Percentiles rank a stretch among this genome's conserved stretches.
Evolutionary conservation across 768 basidiomycete species (phyloP).

Genomic region (Coprinellus micaceus): DNA sequence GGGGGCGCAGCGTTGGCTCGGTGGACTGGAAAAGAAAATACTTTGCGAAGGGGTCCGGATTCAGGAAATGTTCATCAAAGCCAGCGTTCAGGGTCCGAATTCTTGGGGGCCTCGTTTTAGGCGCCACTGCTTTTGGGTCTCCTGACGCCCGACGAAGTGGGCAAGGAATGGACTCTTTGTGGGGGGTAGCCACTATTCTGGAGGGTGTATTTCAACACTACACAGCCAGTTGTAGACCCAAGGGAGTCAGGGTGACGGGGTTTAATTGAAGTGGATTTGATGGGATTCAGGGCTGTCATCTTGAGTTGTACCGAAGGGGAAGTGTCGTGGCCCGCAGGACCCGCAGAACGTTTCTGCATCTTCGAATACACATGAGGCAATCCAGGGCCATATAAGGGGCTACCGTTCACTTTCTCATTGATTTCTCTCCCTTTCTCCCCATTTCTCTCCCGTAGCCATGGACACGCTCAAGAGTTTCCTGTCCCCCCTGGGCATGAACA

Average conservation of each 20-base stretch:
- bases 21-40: too few species aligned
- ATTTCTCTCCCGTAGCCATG: constrained; percentile 42
- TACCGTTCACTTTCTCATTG: constrained; percentile 20
- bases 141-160: too few species aligned
- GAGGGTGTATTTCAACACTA: neutral
- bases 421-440: constrained; percentile 18
- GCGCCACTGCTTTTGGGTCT: neutral
- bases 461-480: constrained; percentile 67
- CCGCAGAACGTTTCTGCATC: neutral
- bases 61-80: neutral
- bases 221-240: neutral
- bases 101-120: constrained; percentile 6
- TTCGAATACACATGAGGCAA: constrained; percentile 39
- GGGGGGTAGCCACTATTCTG: too few species aligned
- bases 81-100: constrained; percentile 4
- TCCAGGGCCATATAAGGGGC: constrained; percentile 37
- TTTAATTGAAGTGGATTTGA: neutral
- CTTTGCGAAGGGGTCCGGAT: too few species aligned
- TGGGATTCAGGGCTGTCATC: neutral
- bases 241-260: neutral
- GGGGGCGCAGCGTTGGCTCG: too few species aligned
- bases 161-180: too few species aligned
- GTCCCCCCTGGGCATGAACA: constrained; percentile 65
- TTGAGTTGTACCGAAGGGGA: neutral
- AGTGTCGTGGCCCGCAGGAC: neutral